Evolutionary conservation across 139 green algal species (phyloP).

Genomic region (Edaphochlamys debaryana): DNA sequence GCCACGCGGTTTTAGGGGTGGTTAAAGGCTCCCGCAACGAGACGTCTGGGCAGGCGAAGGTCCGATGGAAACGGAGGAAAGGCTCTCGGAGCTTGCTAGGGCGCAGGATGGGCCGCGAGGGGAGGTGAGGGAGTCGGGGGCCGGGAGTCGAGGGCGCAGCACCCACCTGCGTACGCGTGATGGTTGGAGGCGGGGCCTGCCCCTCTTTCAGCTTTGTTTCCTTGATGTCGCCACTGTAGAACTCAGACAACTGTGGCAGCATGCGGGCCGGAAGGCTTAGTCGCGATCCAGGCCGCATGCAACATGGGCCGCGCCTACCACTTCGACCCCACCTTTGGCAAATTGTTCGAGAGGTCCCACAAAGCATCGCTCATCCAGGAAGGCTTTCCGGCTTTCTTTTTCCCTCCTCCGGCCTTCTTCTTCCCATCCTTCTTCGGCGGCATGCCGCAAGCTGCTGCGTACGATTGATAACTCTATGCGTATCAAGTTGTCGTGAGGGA

Average conservation of each 20-base stretch:
- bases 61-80: too few relatives aligned
- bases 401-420: conserved; percentile 12
- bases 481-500: background rate
- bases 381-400: conserved; percentile 45
- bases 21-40: too few relatives aligned
- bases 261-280: too few relatives aligned
- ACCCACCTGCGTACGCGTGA: conserved; percentile 45
- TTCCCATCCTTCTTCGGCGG: conserved; percentile 10
- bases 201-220: conserved; percentile 55
- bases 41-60: too few relatives aligned
- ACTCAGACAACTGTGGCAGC: conserved; percentile 45
- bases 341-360: conserved; percentile 28
- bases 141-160: too few relatives aligned
- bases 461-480: background rate
- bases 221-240: conserved; percentile 57
- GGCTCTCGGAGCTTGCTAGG: too few relatives aligned
- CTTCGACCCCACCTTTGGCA: background rate
- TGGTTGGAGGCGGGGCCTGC: conserved; percentile 46
- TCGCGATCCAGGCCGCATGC: too few relatives aligned
- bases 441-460: background rate
- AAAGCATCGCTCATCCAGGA: conserved; percentile 52
- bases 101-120: too few relatives aligned
- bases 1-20: too few relatives aligned
- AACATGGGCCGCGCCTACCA: too few relatives aligned
- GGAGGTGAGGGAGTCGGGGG: too few relatives aligned